Base-by-base conservation (phyloP, 2,329 filamentous ascomycete genomes). In the Chaetomium sp. region DNA sequence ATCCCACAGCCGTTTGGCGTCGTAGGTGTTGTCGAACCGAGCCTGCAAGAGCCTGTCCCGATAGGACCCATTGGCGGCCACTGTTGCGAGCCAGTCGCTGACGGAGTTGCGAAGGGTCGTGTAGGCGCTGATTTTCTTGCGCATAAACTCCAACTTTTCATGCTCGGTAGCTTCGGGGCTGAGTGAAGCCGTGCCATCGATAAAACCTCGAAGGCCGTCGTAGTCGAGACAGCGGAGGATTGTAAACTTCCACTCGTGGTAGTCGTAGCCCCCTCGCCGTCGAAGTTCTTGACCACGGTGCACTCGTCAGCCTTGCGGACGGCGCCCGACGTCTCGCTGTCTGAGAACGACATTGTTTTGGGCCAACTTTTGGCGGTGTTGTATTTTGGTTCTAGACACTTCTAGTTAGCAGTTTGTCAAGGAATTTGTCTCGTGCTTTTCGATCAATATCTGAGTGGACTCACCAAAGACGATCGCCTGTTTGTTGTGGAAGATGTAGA, bases 1-100 rank as follows among this genome's bases (percentile, higher is more conserved):
- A 9, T 19, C 6, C 41, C 41, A 43, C 5, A 43, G n/a, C 5
- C 41, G 41, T n/a, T 43, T 43, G 37, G 37, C 48, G 14, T 41
- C 9, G 14, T 50, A 50, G 2, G 48, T 10, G 36, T 65, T 74
- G 10, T 45, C 43, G 9, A 11, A 45, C 27, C 11, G 10, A 8
- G 14, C n/a, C 42, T 27, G 6, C 11, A 11, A 38, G 14, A n/a
- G 40, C 12, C 40, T n/a, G 40, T 14, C 40, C 40, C 11, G 40
- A 6, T 42, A n/a, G 11, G 40, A 14, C 6, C 40, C 40, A 6
- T 42, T 6, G 12, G 6, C 40, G 14, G 41, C 11, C 8, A 5
- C 19, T 3, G n/a, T 43, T 19, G 5, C n/a, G 12, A 43, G 5
- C 41, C 5, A 43, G 5, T 19, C 41, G 4, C 34, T 9, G n/a